Percentiles rank a stretch among this genome's conserved stretches.
phyloP scores from a whole-genome alignment of 2,329 filamentous ascomycete genomes.

The Myriosclerotinia curreyana region DNA sequence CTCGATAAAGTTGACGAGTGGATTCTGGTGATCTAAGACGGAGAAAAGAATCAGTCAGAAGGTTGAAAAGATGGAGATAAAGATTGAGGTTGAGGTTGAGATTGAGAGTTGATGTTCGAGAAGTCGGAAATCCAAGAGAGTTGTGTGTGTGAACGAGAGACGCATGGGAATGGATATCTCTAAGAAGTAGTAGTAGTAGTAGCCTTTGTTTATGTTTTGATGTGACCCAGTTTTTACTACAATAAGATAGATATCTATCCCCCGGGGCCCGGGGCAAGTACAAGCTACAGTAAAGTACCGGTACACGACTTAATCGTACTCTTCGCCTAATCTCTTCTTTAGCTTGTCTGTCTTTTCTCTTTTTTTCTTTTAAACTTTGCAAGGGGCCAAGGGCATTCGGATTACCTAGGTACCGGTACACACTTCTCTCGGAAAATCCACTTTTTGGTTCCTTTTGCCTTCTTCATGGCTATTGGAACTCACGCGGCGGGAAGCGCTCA shows the following conservation, averaged over 20 bases:
- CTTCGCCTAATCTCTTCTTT: neutral
- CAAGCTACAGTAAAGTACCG: neutral
- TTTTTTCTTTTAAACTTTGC: too few species aligned
- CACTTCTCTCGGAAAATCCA: slow-evolving; percentile 8
- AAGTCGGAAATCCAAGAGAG: neutral
- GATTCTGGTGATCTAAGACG: neutral
- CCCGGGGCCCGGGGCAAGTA: neutral
- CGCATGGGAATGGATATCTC: slow-evolving; percentile 2
- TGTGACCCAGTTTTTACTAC: neutral
- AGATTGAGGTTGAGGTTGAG: neutral
- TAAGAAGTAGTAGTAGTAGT: too few species aligned
- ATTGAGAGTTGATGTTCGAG: neutral
- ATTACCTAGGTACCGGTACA: too few species aligned
- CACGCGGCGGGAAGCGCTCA: slow-evolving; percentile 8
- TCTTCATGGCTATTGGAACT: neutral
- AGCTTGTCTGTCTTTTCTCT: too few species aligned
- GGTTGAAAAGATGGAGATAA: neutral
- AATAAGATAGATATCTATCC: neutral
- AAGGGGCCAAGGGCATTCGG: too few species aligned
- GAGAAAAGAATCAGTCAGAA: slow-evolving; percentile 17
- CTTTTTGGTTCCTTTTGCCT: neutral
- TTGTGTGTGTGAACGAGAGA: neutral
- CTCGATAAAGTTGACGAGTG: slow-evolving; percentile 17
- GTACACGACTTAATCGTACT: neutral
- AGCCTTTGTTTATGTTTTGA: slow-evolving; percentile 18